Conservation (phyloP, 176 grass and related monocot species). For the Phragmites australis region DNA sequence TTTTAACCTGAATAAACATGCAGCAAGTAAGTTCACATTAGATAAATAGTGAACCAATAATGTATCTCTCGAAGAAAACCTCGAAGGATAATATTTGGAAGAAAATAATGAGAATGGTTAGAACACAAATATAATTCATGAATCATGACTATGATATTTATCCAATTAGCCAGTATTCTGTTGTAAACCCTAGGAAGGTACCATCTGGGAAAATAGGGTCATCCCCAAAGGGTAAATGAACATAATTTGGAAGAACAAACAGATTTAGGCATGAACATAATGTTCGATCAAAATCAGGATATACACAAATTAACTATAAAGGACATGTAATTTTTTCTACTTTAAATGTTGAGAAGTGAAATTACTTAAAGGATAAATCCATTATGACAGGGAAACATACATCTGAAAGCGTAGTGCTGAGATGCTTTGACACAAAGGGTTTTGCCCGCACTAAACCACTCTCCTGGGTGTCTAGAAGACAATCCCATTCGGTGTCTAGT, state of each 20-base stretch:
- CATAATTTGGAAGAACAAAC: neutral
- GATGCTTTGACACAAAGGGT: slow-evolving; percentile 70
- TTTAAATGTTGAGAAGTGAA: slow-evolving; percentile 18
- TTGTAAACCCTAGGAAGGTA: neutral
- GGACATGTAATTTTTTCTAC: slow-evolving; percentile 1
- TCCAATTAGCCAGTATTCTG: slow-evolving; percentile 14
- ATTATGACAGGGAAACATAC: slow-evolving; percentile 49
- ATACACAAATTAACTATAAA: neutral
- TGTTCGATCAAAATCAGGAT: slow-evolving; percentile 1
- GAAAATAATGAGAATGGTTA: slow-evolving; percentile 18
- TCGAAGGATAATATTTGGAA: slow-evolving; percentile 22
- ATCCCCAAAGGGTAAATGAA: neutral
- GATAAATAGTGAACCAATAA: slow-evolving; percentile 27
- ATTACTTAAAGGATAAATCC: slow-evolving; percentile 7
- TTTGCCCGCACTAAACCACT: slow-evolving; percentile 52
- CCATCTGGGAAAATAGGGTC: neutral
- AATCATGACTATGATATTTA: neutral
- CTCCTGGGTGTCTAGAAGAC: slow-evolving; percentile 71
- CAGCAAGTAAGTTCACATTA: slow-evolving; percentile 9
- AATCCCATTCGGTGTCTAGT: slow-evolving; percentile 82
- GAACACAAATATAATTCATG: slow-evolving; percentile 5
- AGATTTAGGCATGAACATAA: neutral
- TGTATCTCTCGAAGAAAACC: slow-evolving; percentile 4
- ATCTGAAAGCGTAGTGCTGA: slow-evolving; percentile 68
- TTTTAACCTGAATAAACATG: slow-evolving; percentile 67